These are phyloP conservation scores for Cladosporium sp. DNA, from an alignment of 2,329 filamentous ascomycete species.

Conservation along the genomic window DNA sequence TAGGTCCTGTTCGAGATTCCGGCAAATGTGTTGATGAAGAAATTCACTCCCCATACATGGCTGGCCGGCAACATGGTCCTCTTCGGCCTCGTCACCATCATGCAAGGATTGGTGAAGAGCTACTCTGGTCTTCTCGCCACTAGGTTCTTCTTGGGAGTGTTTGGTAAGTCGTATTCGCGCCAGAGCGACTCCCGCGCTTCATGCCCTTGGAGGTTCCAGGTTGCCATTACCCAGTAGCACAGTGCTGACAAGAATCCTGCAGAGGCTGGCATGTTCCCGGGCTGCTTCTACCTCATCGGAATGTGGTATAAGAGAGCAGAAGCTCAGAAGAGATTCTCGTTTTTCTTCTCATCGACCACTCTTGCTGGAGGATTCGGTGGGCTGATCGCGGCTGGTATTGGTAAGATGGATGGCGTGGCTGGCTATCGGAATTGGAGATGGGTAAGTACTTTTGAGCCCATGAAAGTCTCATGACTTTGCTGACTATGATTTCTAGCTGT, in stretches of 20 bases:
- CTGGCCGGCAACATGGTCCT: conserved; percentile 69
- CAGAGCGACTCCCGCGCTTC: conserved; percentile 18
- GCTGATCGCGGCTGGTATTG: conserved; percentile 78
- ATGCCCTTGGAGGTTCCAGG: neutral
- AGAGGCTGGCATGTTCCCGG: conserved; percentile 57
- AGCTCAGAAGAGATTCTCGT: conserved; percentile 84
- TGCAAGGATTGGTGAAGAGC: conserved; percentile 72
- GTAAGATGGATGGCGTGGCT: conserved; percentile 72
- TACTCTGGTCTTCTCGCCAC: conserved; percentile 74
- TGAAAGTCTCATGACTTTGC: neutral
- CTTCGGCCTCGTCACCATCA: conserved; percentile 71
- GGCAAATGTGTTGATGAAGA: conserved; percentile 40
- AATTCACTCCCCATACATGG: conserved; percentile 50
- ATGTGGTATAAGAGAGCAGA: conserved; percentile 90
- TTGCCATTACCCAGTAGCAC: neutral
- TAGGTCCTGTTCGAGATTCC: conserved; percentile 54
- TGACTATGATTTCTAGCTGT: conserved; percentile 45
- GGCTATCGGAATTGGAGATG: conserved; percentile 73
- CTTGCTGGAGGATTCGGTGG: conserved; percentile 82
- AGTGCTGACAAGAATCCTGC: neutral
- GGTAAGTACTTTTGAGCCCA: conserved; percentile 30
- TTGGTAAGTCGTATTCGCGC: conserved; percentile 26
- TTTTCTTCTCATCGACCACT: conserved; percentile 85
- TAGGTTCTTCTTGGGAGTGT: conserved; percentile 74
- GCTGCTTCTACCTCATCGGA: conserved; percentile 65